Base-by-base conservation (phyloP, 495 filamentous ascomycete genomes). In the Ramalina peruviana region DNA sequence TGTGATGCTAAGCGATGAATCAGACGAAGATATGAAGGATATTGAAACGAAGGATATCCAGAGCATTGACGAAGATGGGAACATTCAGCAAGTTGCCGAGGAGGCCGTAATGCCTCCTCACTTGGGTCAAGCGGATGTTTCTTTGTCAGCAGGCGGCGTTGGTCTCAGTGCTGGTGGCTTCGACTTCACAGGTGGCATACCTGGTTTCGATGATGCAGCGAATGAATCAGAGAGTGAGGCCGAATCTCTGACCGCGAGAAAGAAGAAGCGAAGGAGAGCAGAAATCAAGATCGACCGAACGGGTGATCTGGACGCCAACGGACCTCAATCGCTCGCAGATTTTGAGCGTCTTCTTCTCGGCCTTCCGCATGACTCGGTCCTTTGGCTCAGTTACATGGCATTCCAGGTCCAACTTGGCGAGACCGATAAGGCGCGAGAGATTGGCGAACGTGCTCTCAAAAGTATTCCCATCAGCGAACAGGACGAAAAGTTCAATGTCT, bases 341-440 rank as follows among this genome's bases (percentile, higher is more conserved):
- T 97, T 85, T 64, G 92, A 98, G 68, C 85, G 92, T 46, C 80
- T 95, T 44, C 76, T 97, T 38, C 78, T 97, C 36, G 86, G 88
- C 48, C 85, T 94, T 59, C 88, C 92, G 1, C 84, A 97, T 61
- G 85, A 82, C 7, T 93, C 92, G 1, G 67, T 81, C 41, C 72
- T 97, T 21, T 98, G 92, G 92, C 82, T 94, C 45, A 75, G 83
- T 54, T 98, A 96, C 68, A 94, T 97, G 83, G 88, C 89, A 19
- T 94, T 94, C 71, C 87, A 97, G 66, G 78, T 96, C 60, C 82
- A 94, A 62, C 72, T 94, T 46, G 85, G 84, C 64, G 92, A 97
- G 59, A 67, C 90, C 25, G 76, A 79, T 37, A 88, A 84, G 63
- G 88, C 92, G 7, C 78, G 92, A 44, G 80, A 88, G 49, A 81